Conservation (phyloP, 345 rosid species). For the Hirschfeldia incana region DNA sequence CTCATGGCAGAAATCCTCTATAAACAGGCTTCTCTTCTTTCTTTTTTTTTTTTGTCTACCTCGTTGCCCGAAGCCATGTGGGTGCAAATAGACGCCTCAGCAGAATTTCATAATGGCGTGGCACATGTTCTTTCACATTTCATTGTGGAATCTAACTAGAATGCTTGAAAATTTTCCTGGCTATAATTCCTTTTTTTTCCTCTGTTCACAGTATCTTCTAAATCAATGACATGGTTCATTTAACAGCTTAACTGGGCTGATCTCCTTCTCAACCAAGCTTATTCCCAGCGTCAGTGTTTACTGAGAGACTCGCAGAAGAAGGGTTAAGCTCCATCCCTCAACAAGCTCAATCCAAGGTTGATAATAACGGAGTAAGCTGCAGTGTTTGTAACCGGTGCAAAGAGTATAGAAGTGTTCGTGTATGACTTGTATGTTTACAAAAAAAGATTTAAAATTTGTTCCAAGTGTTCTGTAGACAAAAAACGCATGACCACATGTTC, state of each 20-base stretch:
- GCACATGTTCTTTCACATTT: not conserved
- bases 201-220: not conserved
- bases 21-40: not conserved
- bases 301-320: slow-evolving; percentile 65
- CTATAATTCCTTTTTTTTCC: not conserved
- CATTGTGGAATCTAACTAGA: not conserved
- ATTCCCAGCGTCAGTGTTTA: slow-evolving; percentile 77
- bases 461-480: not conserved
- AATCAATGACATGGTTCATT: not conserved
- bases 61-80: not conserved
- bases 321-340: slow-evolving; percentile 48
- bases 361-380: slow-evolving; percentile 33
- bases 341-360: slow-evolving; percentile 32
- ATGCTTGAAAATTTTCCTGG: not conserved
- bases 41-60: not conserved
- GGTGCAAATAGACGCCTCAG: not conserved
- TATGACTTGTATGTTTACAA: not conserved
- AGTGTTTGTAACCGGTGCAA: not conserved
- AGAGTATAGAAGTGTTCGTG: not conserved
- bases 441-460: not conserved
- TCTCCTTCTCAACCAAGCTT: slow-evolving; percentile 66
- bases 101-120: not conserved
- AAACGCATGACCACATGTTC: not conserved
- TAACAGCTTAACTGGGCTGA: slow-evolving; percentile 74
- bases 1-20: not conserved